Conservation (phyloP, 352 stramenopile species). For the Pythium monospermum region DNA sequence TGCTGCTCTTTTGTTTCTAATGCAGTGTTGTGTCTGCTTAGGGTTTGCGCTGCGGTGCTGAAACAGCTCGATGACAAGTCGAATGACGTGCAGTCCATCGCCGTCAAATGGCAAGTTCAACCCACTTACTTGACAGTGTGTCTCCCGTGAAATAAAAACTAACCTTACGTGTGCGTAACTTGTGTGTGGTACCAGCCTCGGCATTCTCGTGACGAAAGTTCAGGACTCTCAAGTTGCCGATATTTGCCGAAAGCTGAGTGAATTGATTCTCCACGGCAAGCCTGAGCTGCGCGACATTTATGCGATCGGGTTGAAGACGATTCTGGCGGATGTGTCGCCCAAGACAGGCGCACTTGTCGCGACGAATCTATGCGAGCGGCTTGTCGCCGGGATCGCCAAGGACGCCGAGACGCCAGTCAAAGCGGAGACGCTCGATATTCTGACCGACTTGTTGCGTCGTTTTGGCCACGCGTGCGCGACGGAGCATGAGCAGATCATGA, state of each 20-base stretch:
- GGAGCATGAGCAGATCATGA: constrained; percentile 90
- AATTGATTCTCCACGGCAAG: constrained; percentile 96
- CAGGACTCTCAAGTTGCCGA: constrained; percentile 93
- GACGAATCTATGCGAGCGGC: constrained; percentile 52
- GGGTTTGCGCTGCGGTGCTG: constrained; percentile 94
- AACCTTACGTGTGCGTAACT: background rate
- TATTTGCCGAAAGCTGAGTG: constrained; percentile 96
- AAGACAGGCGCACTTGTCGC: constrained; percentile 86
- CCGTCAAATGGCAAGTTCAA: constrained; percentile 82
- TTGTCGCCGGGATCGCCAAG: constrained; percentile 60
- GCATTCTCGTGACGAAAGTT: constrained; percentile 96
- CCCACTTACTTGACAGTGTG: too few species aligned
- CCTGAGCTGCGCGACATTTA: constrained; percentile 98
- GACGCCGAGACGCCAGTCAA: constrained; percentile 82
- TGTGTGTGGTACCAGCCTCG: constrained; percentile 62
- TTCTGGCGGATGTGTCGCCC: constrained; percentile 92
- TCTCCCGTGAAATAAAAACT: too few species aligned
- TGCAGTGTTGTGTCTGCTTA: constrained; percentile 13
- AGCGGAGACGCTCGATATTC: constrained; percentile 94
- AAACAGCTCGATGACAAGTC: constrained; percentile 97
- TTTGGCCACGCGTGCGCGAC: constrained; percentile 91
- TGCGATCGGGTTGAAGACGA: constrained; percentile 97
- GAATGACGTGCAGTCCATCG: constrained; percentile 97
- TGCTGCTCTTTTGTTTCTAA: background rate
- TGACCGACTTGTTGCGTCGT: constrained; percentile 95